Percentiles rank a stretch among this genome's conserved stretches.
phyloP scores from a whole-genome alignment of 2,329 filamentous ascomycete species.

The Atkinsonella hypoxylon region DNA sequence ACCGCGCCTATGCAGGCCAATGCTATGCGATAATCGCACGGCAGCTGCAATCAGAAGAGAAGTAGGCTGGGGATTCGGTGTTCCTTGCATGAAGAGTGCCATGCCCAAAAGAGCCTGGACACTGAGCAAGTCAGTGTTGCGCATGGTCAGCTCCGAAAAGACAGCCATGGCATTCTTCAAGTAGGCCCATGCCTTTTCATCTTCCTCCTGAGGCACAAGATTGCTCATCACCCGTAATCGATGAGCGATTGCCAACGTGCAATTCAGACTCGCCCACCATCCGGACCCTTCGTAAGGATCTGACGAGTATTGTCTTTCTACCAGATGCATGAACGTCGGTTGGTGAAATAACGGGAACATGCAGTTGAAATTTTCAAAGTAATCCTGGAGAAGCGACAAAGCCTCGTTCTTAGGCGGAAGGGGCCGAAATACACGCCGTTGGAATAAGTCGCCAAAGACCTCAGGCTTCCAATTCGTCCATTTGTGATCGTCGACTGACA shows the following conservation, averaged over 20 bases:
- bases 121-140: slow-evolving; percentile 87
- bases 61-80: slow-evolving; percentile 88
- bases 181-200: slow-evolving; percentile 89
- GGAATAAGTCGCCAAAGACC: slow-evolving; percentile 86
- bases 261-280: slow-evolving; percentile 97
- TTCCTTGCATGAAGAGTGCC: slow-evolving; percentile 89
- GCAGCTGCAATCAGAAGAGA: slow-evolving; percentile 87
- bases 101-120: slow-evolving; percentile 91
- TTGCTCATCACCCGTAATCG: slow-evolving; percentile 92
- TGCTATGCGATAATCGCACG: slow-evolving; percentile 82
- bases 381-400: slow-evolving; percentile 79
- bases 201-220: slow-evolving; percentile 78
- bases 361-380: slow-evolving; percentile 98
- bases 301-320: slow-evolving; percentile 83
- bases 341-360: slow-evolving; percentile 97
- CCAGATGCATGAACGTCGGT: slow-evolving; percentile 95
- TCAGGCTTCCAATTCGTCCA: slow-evolving; percentile 99
- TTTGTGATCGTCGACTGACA: slow-evolving; percentile 87
- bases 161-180: slow-evolving; percentile 95
- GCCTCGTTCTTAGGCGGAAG: slow-evolving; percentile 81
- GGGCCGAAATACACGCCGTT: slow-evolving; percentile 68
- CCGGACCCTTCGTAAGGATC: slow-evolving; percentile 92
- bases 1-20: slow-evolving; percentile 87
- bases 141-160: slow-evolving; percentile 84
- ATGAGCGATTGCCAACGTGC: slow-evolving; percentile 85